A percentile compares a stretch with the other conserved stretches of the same genome.
Evolutionary conservation across 2,329 filamentous ascomycete genomes (phyloP).

Genomic region (Eutypella sp.): DNA sequence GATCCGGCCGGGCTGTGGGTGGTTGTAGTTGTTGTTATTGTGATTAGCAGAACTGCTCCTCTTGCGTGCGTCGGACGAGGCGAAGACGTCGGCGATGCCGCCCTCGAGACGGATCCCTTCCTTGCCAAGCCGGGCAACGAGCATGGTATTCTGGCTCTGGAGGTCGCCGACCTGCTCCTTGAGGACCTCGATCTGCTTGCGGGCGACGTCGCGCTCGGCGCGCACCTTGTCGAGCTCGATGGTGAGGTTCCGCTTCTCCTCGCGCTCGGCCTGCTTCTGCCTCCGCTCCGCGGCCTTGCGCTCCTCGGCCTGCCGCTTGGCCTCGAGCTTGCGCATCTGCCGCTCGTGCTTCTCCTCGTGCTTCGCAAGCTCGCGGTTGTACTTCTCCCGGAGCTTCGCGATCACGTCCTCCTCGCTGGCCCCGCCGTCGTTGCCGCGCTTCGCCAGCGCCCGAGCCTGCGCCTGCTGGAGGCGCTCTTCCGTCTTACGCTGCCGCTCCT

Average conservation of each 20-base stretch:
- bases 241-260: conserved; percentile 44
- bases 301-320: conserved; percentile 58
- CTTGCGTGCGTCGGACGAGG: background rate
- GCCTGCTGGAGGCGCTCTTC: conserved; percentile 34
- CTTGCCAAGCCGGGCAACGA: conserved; percentile 50
- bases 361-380: conserved; percentile 59
- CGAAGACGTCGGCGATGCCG: background rate
- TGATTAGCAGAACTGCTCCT: background rate
- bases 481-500: conserved; percentile 43
- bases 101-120: conserved; percentile 21
- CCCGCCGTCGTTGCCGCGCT: conserved; percentile 41
- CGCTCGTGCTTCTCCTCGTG: conserved; percentile 61
- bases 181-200: conserved; percentile 50
- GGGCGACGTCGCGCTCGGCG: conserved; percentile 48
- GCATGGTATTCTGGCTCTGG: conserved; percentile 55
- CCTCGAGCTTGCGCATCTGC: conserved; percentile 60
- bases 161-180: conserved; percentile 50
- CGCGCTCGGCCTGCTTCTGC: conserved; percentile 47
- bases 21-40: no score
- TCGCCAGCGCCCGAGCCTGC: conserved; percentile 21
- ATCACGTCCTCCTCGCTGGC: conserved; percentile 33
- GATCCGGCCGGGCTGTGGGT: background rate
- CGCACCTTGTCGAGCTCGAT: conserved; percentile 49
- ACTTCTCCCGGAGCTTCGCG: conserved; percentile 57
- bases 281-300: conserved; percentile 50